phyloP scores from a whole-genome alignment of 2,329 filamentous ascomycete genomes.

The Colletotrichum sojae region DNA sequence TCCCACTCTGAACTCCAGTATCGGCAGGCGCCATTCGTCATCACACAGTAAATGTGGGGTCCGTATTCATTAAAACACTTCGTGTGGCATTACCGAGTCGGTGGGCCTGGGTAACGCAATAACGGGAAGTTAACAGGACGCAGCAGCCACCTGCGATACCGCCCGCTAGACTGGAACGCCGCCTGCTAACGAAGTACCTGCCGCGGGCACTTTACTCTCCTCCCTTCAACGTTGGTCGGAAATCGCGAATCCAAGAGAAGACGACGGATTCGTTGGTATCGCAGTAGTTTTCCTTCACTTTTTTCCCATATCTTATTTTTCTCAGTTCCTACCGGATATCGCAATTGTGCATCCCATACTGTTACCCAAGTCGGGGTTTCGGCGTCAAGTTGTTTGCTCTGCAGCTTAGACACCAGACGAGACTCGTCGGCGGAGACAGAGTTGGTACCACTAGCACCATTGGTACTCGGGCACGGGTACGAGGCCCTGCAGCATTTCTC shows the following conservation, averaged over 20 bases:
- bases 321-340: conserved; percentile 21
- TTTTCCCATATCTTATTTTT: neutral
- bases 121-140: conserved; percentile 29
- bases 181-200: conserved; percentile 32
- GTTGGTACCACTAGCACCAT: conserved; percentile 1
- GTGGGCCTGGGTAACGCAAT: conserved; percentile 26
- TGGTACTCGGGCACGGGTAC: conserved; percentile 32
- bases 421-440: neutral
- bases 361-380: conserved; percentile 3
- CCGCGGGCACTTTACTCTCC: conserved; percentile 26
- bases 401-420: neutral
- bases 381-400: neutral
- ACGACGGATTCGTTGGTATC: conserved; percentile 14
- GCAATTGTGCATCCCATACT: conserved; percentile 6
- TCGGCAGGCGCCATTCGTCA: conserved; percentile 36
- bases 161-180: conserved; percentile 16
- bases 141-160: conserved; percentile 5
- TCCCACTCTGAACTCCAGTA: neutral
- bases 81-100: conserved; percentile 26
- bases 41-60: conserved; percentile 35
- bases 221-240: conserved; percentile 33
- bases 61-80: conserved; percentile 34
- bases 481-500: conserved; percentile 38
- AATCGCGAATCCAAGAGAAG: conserved; percentile 26
- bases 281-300: neutral